Conservation (phyloP, 768 basidiomycete species). For the Boletellus ananas region DNA sequence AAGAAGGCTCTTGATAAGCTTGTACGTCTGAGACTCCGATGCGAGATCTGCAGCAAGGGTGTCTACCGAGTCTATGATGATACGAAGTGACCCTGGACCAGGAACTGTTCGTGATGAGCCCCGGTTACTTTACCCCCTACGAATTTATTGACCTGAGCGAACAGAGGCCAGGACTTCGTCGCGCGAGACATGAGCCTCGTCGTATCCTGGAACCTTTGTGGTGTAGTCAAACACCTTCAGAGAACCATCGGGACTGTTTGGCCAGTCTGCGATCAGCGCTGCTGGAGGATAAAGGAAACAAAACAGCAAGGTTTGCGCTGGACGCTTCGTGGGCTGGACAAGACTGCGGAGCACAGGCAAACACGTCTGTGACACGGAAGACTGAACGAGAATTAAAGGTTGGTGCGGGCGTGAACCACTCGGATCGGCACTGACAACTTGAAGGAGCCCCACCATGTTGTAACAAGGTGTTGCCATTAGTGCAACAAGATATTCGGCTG, state of each 20-base stretch:
- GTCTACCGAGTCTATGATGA: slow-evolving; percentile 72
- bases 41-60: slow-evolving; percentile 57
- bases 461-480: too few relatives aligned
- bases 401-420: slow-evolving; percentile 28
- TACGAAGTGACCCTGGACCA: slow-evolving; percentile 44
- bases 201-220: slow-evolving; percentile 51
- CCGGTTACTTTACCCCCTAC: not conserved
- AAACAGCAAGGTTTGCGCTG: slow-evolving; percentile 42
- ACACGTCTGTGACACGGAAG: slow-evolving; percentile 54
- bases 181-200: slow-evolving; percentile 33
- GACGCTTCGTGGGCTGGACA: slow-evolving; percentile 27
- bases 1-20: slow-evolving; percentile 48
- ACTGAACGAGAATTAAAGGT: slow-evolving; percentile 54
- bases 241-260: slow-evolving; percentile 15
- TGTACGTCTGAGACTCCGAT: slow-evolving; percentile 51
- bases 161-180: slow-evolving; percentile 40
- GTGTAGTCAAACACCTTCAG: slow-evolving; percentile 50
- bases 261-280: slow-evolving; percentile 34
- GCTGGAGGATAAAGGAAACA: slow-evolving; percentile 56
- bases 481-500: too few relatives aligned
- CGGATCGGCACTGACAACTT: slow-evolving; percentile 22
- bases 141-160: slow-evolving; percentile 32
- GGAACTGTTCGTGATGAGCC: slow-evolving; percentile 31
- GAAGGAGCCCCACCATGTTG: slow-evolving; percentile 24
- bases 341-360: slow-evolving; percentile 53